Evolutionary conservation across 2,329 filamentous ascomycete genomes (phyloP).

Genomic region (Colletotrichum sp.): DNA sequence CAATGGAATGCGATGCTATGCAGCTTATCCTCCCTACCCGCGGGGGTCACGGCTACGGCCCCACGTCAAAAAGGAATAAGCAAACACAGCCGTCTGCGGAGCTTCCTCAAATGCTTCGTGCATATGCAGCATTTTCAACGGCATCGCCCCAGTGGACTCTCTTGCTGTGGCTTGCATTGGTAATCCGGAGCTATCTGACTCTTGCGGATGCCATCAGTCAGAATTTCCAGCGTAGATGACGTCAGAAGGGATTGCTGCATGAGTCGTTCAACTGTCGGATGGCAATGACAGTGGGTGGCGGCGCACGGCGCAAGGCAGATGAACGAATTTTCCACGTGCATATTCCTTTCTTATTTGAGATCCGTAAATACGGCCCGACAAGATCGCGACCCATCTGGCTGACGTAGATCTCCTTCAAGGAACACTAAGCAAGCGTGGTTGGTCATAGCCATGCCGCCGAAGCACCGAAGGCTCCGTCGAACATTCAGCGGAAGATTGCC

Average conservation of each 20-base stretch:
- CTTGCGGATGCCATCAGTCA: neutral
- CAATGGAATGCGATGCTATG: neutral
- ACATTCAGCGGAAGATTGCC: neutral
- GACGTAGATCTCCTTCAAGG: conserved; percentile 2
- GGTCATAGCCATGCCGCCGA: neutral
- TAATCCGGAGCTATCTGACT: neutral
- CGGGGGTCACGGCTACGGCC: neutral
- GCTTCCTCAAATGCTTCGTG: neutral
- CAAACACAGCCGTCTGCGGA: neutral
- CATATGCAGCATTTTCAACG: neutral
- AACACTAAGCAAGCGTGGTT: neutral
- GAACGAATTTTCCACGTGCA: neutral
- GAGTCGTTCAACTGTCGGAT: conserved; percentile 4
- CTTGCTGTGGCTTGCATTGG: neutral
- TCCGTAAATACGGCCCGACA: conserved; percentile 1
- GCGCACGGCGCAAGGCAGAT: neutral
- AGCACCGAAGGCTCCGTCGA: neutral
- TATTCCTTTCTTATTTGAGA: neutral
- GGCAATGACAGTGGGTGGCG: neutral
- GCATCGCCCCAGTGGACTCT: neutral
- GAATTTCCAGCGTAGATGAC: neutral
- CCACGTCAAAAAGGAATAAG: neutral
- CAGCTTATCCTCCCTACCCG: neutral
- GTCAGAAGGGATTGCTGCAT: neutral
- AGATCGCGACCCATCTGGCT: neutral